Percentiles rank a stretch among this genome's conserved stretches.
phyloP scores from a whole-genome alignment of 495 filamentous ascomycete species.

The Neurospora sp. region DNA sequence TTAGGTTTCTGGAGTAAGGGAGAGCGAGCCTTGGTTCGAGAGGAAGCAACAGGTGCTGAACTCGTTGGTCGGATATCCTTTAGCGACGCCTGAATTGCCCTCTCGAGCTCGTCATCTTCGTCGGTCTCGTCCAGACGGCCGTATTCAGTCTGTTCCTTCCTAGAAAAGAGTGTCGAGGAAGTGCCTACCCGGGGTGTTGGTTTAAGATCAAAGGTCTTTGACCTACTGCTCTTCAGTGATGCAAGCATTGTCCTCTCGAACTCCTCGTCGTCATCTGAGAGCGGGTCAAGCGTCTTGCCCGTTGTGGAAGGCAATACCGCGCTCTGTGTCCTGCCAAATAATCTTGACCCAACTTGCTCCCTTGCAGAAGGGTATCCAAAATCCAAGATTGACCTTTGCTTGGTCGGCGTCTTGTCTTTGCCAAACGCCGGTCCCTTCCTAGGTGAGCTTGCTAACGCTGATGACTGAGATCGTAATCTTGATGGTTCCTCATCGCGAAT shows the following conservation, averaged over 20 bases:
- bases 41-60: neutral
- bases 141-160: neutral
- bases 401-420: neutral
- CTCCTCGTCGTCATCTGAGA: constrained; percentile 10
- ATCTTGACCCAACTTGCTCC: neutral
- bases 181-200: neutral
- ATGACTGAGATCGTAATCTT: neutral
- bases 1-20: neutral
- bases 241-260: neutral
- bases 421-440: constrained; percentile 1
- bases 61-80: neutral
- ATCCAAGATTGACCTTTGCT: constrained; percentile 8
- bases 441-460: neutral
- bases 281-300: neutral
- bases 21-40: neutral
- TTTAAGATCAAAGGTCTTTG: neutral
- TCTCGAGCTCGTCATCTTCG: neutral
- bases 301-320: neutral
- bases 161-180: neutral
- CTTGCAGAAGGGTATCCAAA: constrained; percentile 4
- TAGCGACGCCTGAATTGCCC: neutral
- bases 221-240: neutral
- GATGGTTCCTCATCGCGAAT: neutral
- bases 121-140: neutral
- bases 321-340: neutral